Percentiles rank a stretch among this genome's conserved stretches.
These are phyloP conservation scores for Colletotrichum tofieldiae DNA, from an alignment of 2,329 filamentous ascomycete species.

Conservation along the genomic window DNA sequence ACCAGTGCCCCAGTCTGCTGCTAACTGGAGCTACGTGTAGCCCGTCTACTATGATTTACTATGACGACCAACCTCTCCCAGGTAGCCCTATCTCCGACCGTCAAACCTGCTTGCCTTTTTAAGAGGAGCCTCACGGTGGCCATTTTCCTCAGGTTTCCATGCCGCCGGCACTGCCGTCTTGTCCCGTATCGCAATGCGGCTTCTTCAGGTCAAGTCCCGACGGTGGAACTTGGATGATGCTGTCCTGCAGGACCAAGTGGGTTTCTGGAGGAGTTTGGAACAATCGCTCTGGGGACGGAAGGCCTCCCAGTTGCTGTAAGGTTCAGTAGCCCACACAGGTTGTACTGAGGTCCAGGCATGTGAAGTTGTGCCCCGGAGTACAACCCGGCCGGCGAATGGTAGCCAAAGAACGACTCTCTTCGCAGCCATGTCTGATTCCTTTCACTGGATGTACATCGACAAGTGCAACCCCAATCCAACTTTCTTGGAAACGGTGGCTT, in stretches of 20 bases:
- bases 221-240: slow-evolving; percentile 35
- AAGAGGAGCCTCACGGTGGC: background rate
- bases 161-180: background rate
- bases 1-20: background rate
- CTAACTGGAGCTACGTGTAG: slow-evolving; percentile 31
- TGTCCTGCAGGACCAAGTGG: slow-evolving; percentile 18
- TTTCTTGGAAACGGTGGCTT: slow-evolving; percentile 27
- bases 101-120: slow-evolving; percentile 31
- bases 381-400: background rate
- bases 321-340: background rate
- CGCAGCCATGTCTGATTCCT: slow-evolving; percentile 9
- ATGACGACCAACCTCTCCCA: slow-evolving; percentile 28
- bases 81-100: slow-evolving; percentile 23
- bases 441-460: background rate
- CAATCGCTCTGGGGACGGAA: background rate
- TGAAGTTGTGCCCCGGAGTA: background rate
- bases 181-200: background rate
- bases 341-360: slow-evolving; percentile 1
- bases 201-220: background rate
- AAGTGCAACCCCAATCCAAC: slow-evolving; percentile 20
- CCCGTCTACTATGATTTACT: slow-evolving; percentile 18
- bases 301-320: background rate
- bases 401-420: background rate
- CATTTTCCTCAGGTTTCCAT: background rate
- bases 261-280: background rate